Conservation (phyloP, 192 early-diverging fungal genomes). For the Linnemannia hyalina region DNA sequence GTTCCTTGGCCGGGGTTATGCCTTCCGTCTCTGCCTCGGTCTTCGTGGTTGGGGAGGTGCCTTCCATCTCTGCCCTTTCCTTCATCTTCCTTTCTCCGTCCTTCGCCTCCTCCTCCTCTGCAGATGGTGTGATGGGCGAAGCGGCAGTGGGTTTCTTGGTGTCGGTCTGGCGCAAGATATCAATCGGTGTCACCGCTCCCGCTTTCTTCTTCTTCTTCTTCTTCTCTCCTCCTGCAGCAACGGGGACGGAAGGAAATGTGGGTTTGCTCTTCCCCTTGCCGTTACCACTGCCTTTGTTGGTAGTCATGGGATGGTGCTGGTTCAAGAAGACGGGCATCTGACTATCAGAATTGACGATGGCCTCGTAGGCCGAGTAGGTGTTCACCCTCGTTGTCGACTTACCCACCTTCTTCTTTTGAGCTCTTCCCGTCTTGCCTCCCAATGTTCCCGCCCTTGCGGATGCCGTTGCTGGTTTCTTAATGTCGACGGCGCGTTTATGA, state of each 20-base stretch:
- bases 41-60: not conserved
- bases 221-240: not conserved
- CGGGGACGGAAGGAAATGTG: not conserved
- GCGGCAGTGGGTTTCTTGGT: not conserved
- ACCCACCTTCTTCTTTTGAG: not conserved
- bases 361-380: constrained; percentile 14
- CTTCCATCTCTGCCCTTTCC: not conserved
- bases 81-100: not conserved
- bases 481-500: not conserved
- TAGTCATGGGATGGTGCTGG: not conserved
- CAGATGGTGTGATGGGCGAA: too few species aligned
- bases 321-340: constrained; percentile 21
- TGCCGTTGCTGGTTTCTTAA: not conserved
- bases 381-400: constrained; percentile 1
- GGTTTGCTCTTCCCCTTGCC: not conserved
- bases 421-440: not conserved
- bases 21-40: not conserved
- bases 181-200: not conserved
- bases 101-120: not conserved
- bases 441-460: not conserved
- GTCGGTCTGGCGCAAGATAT: not conserved
- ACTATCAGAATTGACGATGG: constrained; percentile 25
- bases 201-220: not conserved
- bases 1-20: not conserved
- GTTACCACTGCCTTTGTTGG: not conserved